phyloP scores from a whole-genome alignment of 768 basidiomycete species.

The Boletus subparvulus region DNA sequence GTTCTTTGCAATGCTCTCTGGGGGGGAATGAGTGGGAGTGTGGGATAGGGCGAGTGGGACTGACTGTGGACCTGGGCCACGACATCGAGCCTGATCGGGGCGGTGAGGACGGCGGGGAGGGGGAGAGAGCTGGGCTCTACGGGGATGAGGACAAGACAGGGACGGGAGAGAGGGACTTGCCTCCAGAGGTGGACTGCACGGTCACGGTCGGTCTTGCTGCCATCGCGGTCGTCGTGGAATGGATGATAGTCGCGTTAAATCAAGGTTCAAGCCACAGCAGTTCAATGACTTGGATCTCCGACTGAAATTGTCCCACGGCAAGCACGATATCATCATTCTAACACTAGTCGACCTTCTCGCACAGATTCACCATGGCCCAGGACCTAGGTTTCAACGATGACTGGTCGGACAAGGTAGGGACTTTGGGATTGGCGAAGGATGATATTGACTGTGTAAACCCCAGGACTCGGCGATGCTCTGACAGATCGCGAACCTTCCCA shows the following conservation, averaged over 20 bases:
- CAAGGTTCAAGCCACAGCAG: slow-evolving; percentile 35
- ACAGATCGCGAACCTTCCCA: not conserved
- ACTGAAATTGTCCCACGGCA: not conserved
- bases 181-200: slow-evolving; percentile 71
- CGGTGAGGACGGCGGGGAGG: slow-evolving; percentile 94
- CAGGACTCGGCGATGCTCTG: slow-evolving; percentile 11
- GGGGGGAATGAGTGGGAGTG: not conserved
- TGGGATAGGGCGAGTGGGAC: slow-evolving; percentile 35
- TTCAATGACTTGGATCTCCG: too few species aligned
- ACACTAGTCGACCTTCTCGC: too few species aligned
- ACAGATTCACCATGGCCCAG: slow-evolving; percentile 2
- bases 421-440: not conserved
- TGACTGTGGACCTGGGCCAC: slow-evolving; percentile 98
- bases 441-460: not conserved
- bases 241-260: not conserved
- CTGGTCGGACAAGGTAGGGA: slow-evolving; percentile 15
- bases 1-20: slow-evolving; percentile 98
- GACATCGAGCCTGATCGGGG: slow-evolving; percentile 98
- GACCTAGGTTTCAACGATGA: not conserved
- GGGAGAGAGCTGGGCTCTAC: slow-evolving; percentile 84
- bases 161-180: slow-evolving; percentile 37
- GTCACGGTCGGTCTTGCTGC: slow-evolving; percentile 91
- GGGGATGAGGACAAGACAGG: not conserved
- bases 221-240: slow-evolving; percentile 49
- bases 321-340: too few species aligned